Conservation (phyloP, 169 alveolate genomes). For the Plasmodium yoelii region DNA sequence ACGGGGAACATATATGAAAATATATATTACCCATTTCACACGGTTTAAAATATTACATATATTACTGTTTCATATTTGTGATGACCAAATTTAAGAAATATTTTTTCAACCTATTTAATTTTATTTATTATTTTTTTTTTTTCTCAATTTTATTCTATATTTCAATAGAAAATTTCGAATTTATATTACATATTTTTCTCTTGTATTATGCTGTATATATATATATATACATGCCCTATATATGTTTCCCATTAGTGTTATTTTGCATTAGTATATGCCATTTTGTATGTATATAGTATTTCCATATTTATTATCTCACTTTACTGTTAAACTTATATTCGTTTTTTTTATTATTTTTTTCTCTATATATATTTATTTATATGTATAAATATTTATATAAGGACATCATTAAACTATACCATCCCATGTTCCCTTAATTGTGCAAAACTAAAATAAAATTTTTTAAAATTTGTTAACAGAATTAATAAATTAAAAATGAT, state of each 20-base stretch:
- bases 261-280: background rate
- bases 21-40: no score
- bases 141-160: background rate
- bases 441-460: constrained; percentile 4
- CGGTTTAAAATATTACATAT: no score
- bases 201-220: background rate
- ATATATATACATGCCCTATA: background rate
- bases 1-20: no score
- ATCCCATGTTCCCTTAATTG: background rate
- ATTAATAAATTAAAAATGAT: constrained; percentile 44
- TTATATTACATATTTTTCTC: background rate
- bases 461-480: background rate
- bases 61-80: no score
- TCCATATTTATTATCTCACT: background rate
- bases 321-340: background rate
- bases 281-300: no score
- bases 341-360: background rate
- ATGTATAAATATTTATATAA: constrained; percentile 1
- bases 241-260: background rate
- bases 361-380: constrained; percentile 1
- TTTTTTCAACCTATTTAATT: background rate
- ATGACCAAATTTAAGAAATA: background rate
- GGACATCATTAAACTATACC: background rate
- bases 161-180: background rate
- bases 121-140: background rate